Base-by-base conservation (phyloP, 2,329 filamentous ascomycete genomes). In the Xylariaceae sp. region DNA sequence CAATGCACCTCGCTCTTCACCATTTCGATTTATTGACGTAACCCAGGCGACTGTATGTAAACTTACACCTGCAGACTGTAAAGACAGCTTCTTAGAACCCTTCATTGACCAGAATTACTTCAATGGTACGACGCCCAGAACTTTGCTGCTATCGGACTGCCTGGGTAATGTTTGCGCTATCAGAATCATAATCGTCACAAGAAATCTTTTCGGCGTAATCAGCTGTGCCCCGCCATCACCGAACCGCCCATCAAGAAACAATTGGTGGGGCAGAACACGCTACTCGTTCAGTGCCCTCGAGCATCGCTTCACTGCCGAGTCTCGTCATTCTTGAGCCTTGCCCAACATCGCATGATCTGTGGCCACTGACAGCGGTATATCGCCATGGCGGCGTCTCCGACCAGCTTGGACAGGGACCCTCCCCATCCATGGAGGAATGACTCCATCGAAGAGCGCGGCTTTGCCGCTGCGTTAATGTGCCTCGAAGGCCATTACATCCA, bases 381-480 rank as follows among this genome's bases (percentile, higher is more conserved):
- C 43, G 39, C 19, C 44, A 64, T 64, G 22, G 22, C 22, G 61
- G 57, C 53, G 43, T 53, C 60, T 5, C 50, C 61, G 45, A 43
- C 53, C 27, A 57, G 54, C 45, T 52, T 59, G 27, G 60, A 64
- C 42, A 49, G 52, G 33, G 61, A 63, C 38, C 54, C 57, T 17
- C 43, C 55, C 19, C 61, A 61, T 32, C 53, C 61, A 52, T 66
- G 67, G 65, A 58, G 61, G 54, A 33, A 64, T 48, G 71, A 82
- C 63, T 78, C 78, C 35, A 82, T 85, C 61, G 82, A 86, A 66
- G 82, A 86, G 68, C 73, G 82, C 51, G 78, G 74, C 63, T 85
- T 86, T 65, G 74, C 76, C 2, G 78, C 78, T 1, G 80, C 78
- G 14, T 72, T 86, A 62, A 76, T 83, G 60, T 79, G 78, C 59